These are phyloP conservation scores for Nannizziopsis arthrosporioides DNA, from an alignment of 2,329 filamentous ascomycete genomes.

Conservation along the genomic window DNA sequence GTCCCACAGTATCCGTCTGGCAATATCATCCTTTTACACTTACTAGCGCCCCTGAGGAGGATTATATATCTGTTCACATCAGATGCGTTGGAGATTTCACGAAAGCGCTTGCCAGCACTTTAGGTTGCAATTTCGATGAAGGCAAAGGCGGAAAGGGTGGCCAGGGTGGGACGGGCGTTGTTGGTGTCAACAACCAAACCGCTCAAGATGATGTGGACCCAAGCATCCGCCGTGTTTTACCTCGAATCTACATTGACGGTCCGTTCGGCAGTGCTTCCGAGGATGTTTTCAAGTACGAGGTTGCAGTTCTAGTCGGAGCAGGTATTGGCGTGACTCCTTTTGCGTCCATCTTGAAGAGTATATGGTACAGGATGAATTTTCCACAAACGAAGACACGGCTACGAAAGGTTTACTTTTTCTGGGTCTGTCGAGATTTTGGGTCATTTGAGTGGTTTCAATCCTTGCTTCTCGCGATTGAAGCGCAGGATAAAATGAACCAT, in stretches of 20 bases:
- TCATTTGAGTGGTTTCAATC: slow-evolving; percentile 86
- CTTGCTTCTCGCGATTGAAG: slow-evolving; percentile 70
- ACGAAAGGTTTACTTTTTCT: slow-evolving; percentile 84
- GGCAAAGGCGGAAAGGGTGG: slow-evolving; percentile 33
- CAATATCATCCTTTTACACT: slow-evolving; percentile 82
- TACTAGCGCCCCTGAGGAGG: slow-evolving; percentile 77
- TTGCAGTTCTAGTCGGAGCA: slow-evolving; percentile 40
- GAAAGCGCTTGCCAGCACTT: slow-evolving; percentile 52
- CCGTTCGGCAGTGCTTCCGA: slow-evolving; percentile 79
- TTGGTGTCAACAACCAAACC: slow-evolving; percentile 52
- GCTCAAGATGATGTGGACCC: slow-evolving; percentile 49
- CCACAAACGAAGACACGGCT: slow-evolving; percentile 61
- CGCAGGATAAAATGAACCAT: slow-evolving; percentile 68
- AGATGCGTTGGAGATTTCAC: slow-evolving; percentile 77
- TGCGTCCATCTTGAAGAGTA: slow-evolving; percentile 56
- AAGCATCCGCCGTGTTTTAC: slow-evolving; percentile 59
- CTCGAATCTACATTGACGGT: slow-evolving; percentile 70
- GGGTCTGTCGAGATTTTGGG: slow-evolving; percentile 79
- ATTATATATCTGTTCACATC: slow-evolving; percentile 80
- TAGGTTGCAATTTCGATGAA: slow-evolving; percentile 61
- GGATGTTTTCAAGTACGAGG: slow-evolving; percentile 59
- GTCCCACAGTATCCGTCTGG: slow-evolving; percentile 74
- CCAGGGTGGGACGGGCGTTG: slow-evolving; percentile 49
- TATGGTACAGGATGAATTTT: slow-evolving; percentile 90
- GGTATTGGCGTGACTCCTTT: slow-evolving; percentile 44